phyloP scores from a whole-genome alignment of 2,329 filamentous ascomycete species.

The Huntiella decipiens region DNA sequence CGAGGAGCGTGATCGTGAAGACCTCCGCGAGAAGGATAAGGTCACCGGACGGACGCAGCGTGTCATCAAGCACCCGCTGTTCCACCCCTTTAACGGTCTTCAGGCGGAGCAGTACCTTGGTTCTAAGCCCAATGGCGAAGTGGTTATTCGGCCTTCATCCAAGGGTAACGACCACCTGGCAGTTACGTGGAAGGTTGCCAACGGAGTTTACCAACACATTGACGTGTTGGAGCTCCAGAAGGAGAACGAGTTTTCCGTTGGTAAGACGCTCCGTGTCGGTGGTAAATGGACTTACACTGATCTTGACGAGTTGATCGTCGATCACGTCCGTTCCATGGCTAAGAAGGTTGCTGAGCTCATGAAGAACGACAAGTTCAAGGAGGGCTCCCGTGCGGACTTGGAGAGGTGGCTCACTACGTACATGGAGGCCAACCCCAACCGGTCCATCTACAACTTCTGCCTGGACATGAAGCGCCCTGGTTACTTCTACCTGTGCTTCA shows the following conservation, averaged over 20 bases:
- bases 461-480: slow-evolving; percentile 80
- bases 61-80: slow-evolving; percentile 94
- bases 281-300: slow-evolving; percentile 86
- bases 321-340: slow-evolving; percentile 94
- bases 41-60: slow-evolving; percentile 70
- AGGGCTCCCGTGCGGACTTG: slow-evolving; percentile 57
- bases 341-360: slow-evolving; percentile 95
- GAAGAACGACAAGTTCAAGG: slow-evolving; percentile 84
- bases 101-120: slow-evolving; percentile 90
- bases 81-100: slow-evolving; percentile 77
- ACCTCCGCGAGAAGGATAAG: slow-evolving; percentile 70
- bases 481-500: slow-evolving; percentile 94
- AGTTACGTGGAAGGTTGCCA: slow-evolving; percentile 94
- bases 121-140: slow-evolving; percentile 67
- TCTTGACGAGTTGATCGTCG: slow-evolving; percentile 90
- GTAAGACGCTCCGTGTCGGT: slow-evolving; percentile 65
- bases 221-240: slow-evolving; percentile 95
- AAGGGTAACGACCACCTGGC: slow-evolving; percentile 91
- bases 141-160: slow-evolving; percentile 86
- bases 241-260: slow-evolving; percentile 88
- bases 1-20: slow-evolving; percentile 66
- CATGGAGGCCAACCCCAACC: slow-evolving; percentile 85
- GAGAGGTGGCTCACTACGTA: slow-evolving; percentile 94
- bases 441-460: slow-evolving; percentile 90
- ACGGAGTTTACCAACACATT: slow-evolving; percentile 92